A percentile compares a stretch with the other conserved stretches of the same genome.
phyloP scores from a whole-genome alignment of 73 alveolate species.

The Blepharisma japonicum region DNA sequence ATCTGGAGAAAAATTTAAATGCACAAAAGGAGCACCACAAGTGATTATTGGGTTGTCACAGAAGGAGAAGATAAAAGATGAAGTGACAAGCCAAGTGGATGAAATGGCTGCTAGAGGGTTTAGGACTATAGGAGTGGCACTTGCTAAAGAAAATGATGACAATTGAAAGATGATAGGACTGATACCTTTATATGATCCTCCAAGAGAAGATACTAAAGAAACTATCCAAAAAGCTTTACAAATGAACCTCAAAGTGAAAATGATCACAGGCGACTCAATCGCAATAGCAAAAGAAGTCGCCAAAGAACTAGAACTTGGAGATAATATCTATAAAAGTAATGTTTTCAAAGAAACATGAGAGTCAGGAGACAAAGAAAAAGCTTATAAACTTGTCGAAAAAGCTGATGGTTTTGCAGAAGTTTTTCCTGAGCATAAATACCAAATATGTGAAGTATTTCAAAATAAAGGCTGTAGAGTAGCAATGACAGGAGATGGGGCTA shows the following conservation, averaged over 20 bases:
- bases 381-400: neutral
- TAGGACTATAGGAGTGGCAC: slow-evolving; percentile 8
- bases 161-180: slow-evolving; percentile 26
- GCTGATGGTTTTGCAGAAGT: slow-evolving; percentile 30
- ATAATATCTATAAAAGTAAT: neutral
- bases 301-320: neutral
- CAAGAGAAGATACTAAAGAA: slow-evolving; percentile 28
- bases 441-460: neutral
- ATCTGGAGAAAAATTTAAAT: neutral
- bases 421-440: slow-evolving; percentile 26
- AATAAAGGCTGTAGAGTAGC: neutral
- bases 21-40: neutral
- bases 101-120: neutral
- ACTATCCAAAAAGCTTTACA: neutral
- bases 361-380: neutral
- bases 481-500: slow-evolving; percentile 98
- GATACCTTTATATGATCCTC: slow-evolving; percentile 31
- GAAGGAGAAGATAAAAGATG: too few relatives aligned
- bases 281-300: slow-evolving; percentile 15
- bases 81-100: neutral
- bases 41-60: too few relatives aligned
- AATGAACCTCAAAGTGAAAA: neutral
- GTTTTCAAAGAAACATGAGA: neutral
- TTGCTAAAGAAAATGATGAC: neutral
- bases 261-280: slow-evolving; percentile 7